Percentiles rank a stretch among this genome's conserved stretches.
Evolutionary conservation across 805 yeast species (phyloP).

Genomic region (Metschnikowia lunata): DNA sequence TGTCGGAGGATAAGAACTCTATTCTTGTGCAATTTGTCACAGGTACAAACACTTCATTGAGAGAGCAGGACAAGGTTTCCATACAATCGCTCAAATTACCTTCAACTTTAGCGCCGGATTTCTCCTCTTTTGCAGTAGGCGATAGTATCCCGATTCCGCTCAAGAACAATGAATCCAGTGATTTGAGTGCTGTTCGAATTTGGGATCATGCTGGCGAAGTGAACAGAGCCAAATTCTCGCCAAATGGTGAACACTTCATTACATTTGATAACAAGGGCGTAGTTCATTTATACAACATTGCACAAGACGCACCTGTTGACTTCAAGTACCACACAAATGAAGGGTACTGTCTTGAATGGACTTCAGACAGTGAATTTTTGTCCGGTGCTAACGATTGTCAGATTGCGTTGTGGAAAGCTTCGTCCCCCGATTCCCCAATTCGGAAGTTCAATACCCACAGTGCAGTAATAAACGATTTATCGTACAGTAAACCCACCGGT

Average conservation of each 20-base stretch:
- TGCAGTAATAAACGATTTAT: conserved; percentile 62
- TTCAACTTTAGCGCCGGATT: conserved; percentile 42
- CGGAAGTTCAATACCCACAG: conserved; percentile 47
- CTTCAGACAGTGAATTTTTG: conserved; percentile 42
- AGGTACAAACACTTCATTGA: conserved; percentile 46
- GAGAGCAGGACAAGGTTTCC: conserved; percentile 41
- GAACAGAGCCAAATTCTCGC: conserved; percentile 55
- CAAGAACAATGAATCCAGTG: conserved; percentile 23
- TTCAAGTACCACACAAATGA: conserved; percentile 57
- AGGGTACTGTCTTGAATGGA: conserved; percentile 75
- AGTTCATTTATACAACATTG: conserved; percentile 40
- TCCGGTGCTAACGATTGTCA: conserved; percentile 65
- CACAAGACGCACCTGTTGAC: conserved; percentile 19
- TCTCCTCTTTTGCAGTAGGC: conserved; percentile 18
- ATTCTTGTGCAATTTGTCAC: conserved; percentile 38
- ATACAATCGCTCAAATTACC: conserved; percentile 46
- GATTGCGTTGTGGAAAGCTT: conserved; percentile 68
- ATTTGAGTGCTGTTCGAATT: conserved; percentile 38
- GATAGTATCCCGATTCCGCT: conserved; percentile 19
- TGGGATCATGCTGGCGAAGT: conserved; percentile 69
- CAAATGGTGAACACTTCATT: conserved; percentile 45
- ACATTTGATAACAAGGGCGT: conserved; percentile 53
- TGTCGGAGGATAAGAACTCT: conserved; percentile 24
- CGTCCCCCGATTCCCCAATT: conserved; percentile 42
- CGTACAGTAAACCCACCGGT: conserved; percentile 46